A percentile compares a stretch with the other conserved stretches of the same genome.
phyloP scores from a whole-genome alignment of 169 alveolate genomes.

The Cryptosporidium baileyi region DNA sequence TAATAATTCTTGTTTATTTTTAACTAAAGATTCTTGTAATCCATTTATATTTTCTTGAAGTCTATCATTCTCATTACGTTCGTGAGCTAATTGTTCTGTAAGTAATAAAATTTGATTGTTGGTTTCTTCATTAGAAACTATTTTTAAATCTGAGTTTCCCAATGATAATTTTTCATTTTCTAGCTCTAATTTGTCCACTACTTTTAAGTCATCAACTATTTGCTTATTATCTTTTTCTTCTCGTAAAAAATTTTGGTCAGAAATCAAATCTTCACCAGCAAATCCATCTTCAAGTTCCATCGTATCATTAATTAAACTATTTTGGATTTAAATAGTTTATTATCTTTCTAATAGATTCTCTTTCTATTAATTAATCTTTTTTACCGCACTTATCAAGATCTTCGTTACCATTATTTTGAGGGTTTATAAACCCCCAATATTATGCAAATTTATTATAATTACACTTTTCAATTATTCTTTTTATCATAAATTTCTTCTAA shows the following conservation, averaged over 20 bases:
- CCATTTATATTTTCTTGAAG: constrained; percentile 34
- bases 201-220: not conserved
- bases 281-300: constrained; percentile 34
- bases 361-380: no score
- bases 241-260: no score
- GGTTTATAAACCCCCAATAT: no score
- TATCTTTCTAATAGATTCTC: no score
- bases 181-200: not conserved
- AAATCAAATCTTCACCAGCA: not conserved
- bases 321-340: no score
- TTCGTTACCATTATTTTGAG: no score
- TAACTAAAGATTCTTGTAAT: constrained; percentile 27
- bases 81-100: constrained; percentile 40
- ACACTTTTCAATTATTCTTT: no score
- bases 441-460: no score
- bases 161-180: not conserved
- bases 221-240: not conserved
- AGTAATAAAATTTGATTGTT: constrained; percentile 12
- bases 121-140: not conserved
- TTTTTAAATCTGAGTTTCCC: not conserved
- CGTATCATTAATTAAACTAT: not conserved
- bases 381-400: no score
- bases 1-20: constrained; percentile 27
- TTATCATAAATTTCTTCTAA: no score
- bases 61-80: constrained; percentile 58